phyloP scores from a whole-genome alignment of 106 monocot genomes.

The Dendrobium huoshanense region DNA sequence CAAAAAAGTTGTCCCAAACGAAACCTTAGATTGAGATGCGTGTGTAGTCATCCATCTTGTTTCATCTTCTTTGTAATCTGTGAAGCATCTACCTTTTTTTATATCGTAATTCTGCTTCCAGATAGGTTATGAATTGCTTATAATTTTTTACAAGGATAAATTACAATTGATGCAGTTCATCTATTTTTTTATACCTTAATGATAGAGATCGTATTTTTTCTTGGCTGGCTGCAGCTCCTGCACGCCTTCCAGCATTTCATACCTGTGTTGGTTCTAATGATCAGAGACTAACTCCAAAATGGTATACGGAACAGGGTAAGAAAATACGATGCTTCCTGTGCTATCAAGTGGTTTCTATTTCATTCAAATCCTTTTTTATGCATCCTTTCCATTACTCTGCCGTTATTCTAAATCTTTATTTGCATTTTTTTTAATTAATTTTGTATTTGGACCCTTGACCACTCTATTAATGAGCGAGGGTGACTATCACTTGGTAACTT shows the following conservation, averaged over 20 bases:
- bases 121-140: neutral
- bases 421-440: neutral
- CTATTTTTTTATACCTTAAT: neutral
- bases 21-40: neutral
- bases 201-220: neutral
- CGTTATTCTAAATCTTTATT: neutral
- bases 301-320: slow-evolving; percentile 91
- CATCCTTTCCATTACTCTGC: neutral
- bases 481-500: neutral
- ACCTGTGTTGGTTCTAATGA: slow-evolving; percentile 91
- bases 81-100: neutral
- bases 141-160: neutral
- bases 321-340: neutral
- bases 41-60: neutral
- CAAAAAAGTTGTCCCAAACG: no score
- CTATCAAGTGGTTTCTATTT: neutral
- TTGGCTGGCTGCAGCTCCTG: slow-evolving; percentile 50
- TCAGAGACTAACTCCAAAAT: slow-evolving; percentile 77
- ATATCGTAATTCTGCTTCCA: neutral
- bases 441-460: no score
- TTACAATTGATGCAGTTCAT: neutral
- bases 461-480: neutral
- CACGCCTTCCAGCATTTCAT: slow-evolving; percentile 85
- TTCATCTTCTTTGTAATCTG: neutral
- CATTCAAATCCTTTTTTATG: no score